Evolutionary conservation across 192 early-diverging fungal species (phyloP).

Genomic region (Umbelopsis isabellina): DNA sequence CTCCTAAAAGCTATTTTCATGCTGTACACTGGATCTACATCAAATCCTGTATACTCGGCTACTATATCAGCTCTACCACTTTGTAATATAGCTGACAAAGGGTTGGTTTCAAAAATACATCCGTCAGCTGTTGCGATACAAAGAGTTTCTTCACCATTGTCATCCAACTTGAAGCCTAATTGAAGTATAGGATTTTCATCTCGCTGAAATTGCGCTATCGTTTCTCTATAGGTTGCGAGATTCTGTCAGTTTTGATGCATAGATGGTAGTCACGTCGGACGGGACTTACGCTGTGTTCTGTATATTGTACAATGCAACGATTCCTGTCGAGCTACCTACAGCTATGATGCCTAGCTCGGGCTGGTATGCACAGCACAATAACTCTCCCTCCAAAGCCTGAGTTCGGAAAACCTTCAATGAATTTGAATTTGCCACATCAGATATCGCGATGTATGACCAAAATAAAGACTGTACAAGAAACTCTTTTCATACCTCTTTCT

Average conservation of each 20-base stretch:
- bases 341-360: slow-evolving; percentile 35
- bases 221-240: not conserved
- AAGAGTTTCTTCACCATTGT: slow-evolving; percentile 11
- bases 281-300: slow-evolving; percentile 43
- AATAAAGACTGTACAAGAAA: not conserved
- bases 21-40: slow-evolving; percentile 27
- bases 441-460: not conserved
- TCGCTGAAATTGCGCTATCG: slow-evolving; percentile 20
- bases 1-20: slow-evolving; percentile 1
- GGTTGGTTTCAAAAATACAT: slow-evolving; percentile 28
- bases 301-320: slow-evolving; percentile 50
- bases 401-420: slow-evolving; percentile 45
- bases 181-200: slow-evolving; percentile 21
- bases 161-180: slow-evolving; percentile 10
- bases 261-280: not conserved
- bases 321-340: slow-evolving; percentile 49
- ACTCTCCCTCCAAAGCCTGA: slow-evolving; percentile 30
- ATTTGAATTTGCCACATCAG: not conserved
- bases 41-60: slow-evolving; percentile 35
- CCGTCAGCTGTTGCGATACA: slow-evolving; percentile 32
- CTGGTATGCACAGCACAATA: slow-evolving; percentile 43
- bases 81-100: not conserved
- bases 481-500: slow-evolving; percentile 46
- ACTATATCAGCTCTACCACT: not conserved
- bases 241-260: not conserved